phyloP scores from a whole-genome alignment of 2,329 filamentous ascomycete species.

The Pestalotiopsis sp. region DNA sequence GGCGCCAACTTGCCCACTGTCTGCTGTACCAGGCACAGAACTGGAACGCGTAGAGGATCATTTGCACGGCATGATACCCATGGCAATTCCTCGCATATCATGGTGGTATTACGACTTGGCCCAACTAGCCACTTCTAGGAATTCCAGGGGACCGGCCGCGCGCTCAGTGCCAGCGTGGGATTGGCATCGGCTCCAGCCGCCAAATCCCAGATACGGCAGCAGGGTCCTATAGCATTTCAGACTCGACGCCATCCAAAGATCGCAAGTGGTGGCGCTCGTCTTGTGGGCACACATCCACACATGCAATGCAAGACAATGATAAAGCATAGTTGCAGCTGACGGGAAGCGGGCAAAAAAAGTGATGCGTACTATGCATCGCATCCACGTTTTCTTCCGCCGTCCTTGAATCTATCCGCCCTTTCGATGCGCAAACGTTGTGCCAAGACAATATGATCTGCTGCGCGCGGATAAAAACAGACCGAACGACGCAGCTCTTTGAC shows the following conservation, averaged over 20 bases:
- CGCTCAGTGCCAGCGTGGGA: background rate
- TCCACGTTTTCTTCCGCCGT: constrained; percentile 3
- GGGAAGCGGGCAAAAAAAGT: background rate
- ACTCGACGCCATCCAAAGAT: background rate
- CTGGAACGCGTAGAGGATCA: background rate
- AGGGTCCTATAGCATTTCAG: background rate
- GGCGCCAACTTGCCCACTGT: background rate
- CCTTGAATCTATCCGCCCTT: background rate
- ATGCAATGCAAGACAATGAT: constrained; percentile 3
- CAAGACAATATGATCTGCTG: background rate
- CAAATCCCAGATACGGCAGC: background rate
- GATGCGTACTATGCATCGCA: background rate
- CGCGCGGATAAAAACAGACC: background rate
- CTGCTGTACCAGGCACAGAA: background rate
- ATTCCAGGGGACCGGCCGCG: background rate
- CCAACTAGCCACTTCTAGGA: background rate
- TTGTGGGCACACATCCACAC: background rate
- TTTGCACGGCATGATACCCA: background rate
- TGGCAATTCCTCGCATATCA: background rate
- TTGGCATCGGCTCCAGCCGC: background rate
- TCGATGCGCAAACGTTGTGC: background rate
- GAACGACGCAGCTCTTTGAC: background rate
- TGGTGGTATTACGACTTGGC: background rate
- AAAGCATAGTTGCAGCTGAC: background rate
- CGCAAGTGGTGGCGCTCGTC: background rate